Evolutionary conservation across 805 yeast genomes (phyloP), one percentile per base, ranked within the genome.

Genomic region (Wickerhamiella slavikovae): DNA sequence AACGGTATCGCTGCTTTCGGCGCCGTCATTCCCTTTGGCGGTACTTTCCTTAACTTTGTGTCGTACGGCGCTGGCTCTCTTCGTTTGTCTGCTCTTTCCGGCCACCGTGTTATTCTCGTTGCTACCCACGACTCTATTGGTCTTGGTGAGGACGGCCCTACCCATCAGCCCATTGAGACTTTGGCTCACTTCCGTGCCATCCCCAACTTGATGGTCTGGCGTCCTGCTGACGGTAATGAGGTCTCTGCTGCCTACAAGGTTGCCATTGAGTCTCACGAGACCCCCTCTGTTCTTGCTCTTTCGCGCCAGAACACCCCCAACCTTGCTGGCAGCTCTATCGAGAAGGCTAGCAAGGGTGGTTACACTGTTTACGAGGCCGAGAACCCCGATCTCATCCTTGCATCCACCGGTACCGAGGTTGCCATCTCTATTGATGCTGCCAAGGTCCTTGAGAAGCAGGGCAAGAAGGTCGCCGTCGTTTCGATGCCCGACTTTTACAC

Each of bases 331-430:
- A 80, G 95, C 30, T 58, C 83, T 31, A 64, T 82, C 42, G 95
- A 79, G 66, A 75, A 74, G 60, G 95, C 96, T 34, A 38, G 70
- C 35, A 79, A 76, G 64, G 98, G 98, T 71, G 98, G 92, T 54
- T 85, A 85, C 68, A 68, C 76, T 41, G 52, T 77, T 43, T 64
- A 63, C 36, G 55, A 52, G 38, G 71, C 62, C 37, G 71, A 63
- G 34, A 62, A 63, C 29, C 68, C 82, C 25, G 76, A 77, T 45
- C 52, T 89, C 36, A 74, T 78, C 52, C 54, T 85, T 38, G 77
- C 75, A 36, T 64, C 94, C 26, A 77, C 95, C 29, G 98, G 98
- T 59, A 85, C 96, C 32, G 98, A 89, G 66, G 89, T 89, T 39
- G 58, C 70, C 35, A 54, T 85, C 39, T 64, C 80, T 35, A 73